Percentiles rank a stretch among this genome's conserved stretches.
phyloP scores from a whole-genome alignment of 1,284 basidiomycete species.

The Rhodotorula sp. region DNA sequence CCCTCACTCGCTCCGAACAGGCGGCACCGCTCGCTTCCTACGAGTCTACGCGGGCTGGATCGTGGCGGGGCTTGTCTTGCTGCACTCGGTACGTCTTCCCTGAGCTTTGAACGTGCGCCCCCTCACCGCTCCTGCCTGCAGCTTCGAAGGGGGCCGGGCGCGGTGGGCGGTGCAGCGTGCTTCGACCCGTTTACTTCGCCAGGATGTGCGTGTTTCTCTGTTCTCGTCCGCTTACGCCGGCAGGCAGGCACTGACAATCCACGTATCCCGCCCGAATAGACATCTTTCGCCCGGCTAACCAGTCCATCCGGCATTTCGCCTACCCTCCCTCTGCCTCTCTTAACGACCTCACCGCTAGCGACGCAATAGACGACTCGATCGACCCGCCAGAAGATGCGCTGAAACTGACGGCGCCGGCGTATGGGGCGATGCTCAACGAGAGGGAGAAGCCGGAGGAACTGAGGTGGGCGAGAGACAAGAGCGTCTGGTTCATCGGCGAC shows the following conservation, averaged over 20 bases:
- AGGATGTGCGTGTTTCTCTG: neutral
- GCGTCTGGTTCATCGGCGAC: slow-evolving; percentile 2
- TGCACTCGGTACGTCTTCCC: neutral
- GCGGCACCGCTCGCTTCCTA: no score
- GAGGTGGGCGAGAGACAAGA: neutral
- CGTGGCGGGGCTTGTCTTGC: neutral
- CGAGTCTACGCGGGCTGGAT: neutral
- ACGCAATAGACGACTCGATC: neutral
- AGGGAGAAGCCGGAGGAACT: neutral
- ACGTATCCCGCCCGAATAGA: neutral
- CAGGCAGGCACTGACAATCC: no score
- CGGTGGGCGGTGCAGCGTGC: neutral
- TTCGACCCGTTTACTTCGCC: neutral
- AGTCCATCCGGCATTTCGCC: neutral
- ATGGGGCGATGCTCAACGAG: neutral
- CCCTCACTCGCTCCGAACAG: neutral
- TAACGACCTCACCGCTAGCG: neutral
- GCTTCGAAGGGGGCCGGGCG: no score
- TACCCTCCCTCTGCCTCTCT: neutral
- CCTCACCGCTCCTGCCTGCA: neutral
- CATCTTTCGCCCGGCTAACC: neutral
- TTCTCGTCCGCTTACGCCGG: no score
- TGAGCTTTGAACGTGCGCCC: neutral
- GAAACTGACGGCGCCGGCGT: neutral
- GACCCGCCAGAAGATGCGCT: neutral